Evolutionary conservation across 1,284 basidiomycete genomes (phyloP).

Genomic region (Peniophora sp.): DNA sequence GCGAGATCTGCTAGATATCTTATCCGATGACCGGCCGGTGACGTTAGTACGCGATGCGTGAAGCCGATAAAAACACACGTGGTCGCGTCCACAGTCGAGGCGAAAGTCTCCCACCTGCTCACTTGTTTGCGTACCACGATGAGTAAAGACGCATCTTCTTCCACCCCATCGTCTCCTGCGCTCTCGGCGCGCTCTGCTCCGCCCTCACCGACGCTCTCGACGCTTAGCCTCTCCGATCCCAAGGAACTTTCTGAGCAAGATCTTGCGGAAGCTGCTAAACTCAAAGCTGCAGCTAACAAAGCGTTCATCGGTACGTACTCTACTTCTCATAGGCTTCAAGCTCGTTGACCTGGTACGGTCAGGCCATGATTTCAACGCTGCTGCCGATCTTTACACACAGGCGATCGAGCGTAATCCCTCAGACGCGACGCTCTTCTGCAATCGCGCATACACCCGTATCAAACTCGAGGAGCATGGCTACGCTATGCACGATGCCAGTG

Average conservation of each 20-base stretch:
- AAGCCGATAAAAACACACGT: no score
- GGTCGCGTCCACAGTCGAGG: not conserved
- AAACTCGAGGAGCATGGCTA: conserved; percentile 81
- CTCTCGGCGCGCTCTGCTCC: conserved; percentile 33
- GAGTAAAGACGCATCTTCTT: conserved; percentile 32
- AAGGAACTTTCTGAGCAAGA: conserved; percentile 63
- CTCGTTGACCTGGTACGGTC: conserved; percentile 1
- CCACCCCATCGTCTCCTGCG: conserved; percentile 31
- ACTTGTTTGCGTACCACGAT: conserved; percentile 21
- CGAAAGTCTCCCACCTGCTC: not conserved
- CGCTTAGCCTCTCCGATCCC: conserved; percentile 28
- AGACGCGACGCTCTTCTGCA: conserved; percentile 75
- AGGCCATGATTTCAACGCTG: conserved; percentile 54
- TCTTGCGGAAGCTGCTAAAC: conserved; percentile 51
- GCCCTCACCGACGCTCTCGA: conserved; percentile 49
- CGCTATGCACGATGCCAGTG: conserved; percentile 71
- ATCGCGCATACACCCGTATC: conserved; percentile 72
- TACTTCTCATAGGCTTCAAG: not conserved
- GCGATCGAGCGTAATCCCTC: conserved; percentile 76
- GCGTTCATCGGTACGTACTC: conserved; percentile 65
- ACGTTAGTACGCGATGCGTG: no score
- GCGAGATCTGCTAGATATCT: no score
- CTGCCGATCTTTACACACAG: conserved; percentile 68
- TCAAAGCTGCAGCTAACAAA: conserved; percentile 84
- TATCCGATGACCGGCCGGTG: no score